A percentile compares a stretch with the other conserved stretches of the same genome.
phyloP scores from a whole-genome alignment of 2,329 filamentous ascomycete genomes.

The Pseudogymnoascus pannorum region DNA sequence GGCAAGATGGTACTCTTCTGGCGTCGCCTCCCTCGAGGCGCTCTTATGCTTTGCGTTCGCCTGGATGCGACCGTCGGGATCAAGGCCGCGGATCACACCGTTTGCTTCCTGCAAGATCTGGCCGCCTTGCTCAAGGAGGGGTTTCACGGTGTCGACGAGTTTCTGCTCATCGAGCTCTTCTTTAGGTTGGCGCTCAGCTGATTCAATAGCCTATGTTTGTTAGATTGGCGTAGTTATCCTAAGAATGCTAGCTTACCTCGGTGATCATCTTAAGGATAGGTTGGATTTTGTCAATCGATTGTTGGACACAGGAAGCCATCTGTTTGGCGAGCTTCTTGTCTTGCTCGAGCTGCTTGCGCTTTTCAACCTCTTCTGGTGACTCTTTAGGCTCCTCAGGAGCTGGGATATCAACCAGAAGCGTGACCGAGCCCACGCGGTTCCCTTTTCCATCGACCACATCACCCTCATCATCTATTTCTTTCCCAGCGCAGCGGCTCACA shows the following conservation, averaged over 20 bases:
- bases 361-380: constrained; percentile 51
- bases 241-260: constrained; percentile 45
- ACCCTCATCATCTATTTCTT: constrained; percentile 63
- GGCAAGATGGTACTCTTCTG: constrained; percentile 78
- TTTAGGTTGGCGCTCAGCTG: constrained; percentile 70
- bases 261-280: constrained; percentile 83
- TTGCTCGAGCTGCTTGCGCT: constrained; percentile 49
- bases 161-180: constrained; percentile 87
- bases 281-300: constrained; percentile 75
- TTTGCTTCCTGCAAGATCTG: constrained; percentile 81
- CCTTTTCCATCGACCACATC: constrained; percentile 66
- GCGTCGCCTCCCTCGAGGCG: constrained; percentile 65
- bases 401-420: constrained; percentile 54
- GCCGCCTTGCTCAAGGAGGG: constrained; percentile 78
- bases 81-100: constrained; percentile 76
- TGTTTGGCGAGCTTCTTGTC: constrained; percentile 72
- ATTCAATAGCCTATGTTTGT: constrained; percentile 59
- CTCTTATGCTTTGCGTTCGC: constrained; percentile 78
- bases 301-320: constrained; percentile 64
- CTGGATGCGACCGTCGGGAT: constrained; percentile 81
- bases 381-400: constrained; percentile 43
- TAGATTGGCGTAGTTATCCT: constrained; percentile 27
- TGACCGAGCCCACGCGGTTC: constrained; percentile 58
- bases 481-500: constrained; percentile 55
- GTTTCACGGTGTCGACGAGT: constrained; percentile 78